A percentile compares a stretch with the other conserved stretches of the same genome.
These are phyloP conservation scores for Blepharisma japonicum DNA, from an alignment of 73 alveolate genomes.

Conservation along the genomic window DNA sequence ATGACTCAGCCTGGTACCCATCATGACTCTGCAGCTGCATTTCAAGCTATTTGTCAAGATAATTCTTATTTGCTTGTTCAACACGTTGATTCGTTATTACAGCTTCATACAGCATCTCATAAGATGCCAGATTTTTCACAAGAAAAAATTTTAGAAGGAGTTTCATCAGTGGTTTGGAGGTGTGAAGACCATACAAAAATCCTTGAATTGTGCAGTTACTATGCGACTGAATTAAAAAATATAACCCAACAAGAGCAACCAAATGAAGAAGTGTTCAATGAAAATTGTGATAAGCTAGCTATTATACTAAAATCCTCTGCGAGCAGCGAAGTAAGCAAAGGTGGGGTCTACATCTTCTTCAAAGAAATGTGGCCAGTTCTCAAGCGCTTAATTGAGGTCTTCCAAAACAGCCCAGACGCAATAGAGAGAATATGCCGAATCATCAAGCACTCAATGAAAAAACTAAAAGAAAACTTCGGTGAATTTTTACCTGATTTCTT, in stretches of 20 bases:
- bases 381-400: neutral
- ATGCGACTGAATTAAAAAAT: neutral
- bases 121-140: neutral
- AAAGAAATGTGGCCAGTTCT: slow-evolving; percentile 19
- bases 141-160: slow-evolving; percentile 14
- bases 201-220: neutral
- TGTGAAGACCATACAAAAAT: neutral
- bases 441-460: slow-evolving; percentile 20
- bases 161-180: slow-evolving; percentile 12
- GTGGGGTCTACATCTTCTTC: neutral
- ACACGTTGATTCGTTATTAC: neutral
- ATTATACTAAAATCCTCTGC: neutral
- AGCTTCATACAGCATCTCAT: neutral
- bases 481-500: slow-evolving; percentile 11
- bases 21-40: neutral
- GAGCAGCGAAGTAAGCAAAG: neutral
- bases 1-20: neutral
- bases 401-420: neutral
- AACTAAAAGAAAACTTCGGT: neutral
- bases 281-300: slow-evolving; percentile 25
- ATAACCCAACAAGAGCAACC: no score
- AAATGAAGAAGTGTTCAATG: neutral
- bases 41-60: neutral
- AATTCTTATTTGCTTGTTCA: neutral
- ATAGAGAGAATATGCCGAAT: slow-evolving; percentile 6